phyloP scores from a whole-genome alignment of 2,329 filamentous ascomycete genomes.

The Pseudogymnoascus sp. region DNA sequence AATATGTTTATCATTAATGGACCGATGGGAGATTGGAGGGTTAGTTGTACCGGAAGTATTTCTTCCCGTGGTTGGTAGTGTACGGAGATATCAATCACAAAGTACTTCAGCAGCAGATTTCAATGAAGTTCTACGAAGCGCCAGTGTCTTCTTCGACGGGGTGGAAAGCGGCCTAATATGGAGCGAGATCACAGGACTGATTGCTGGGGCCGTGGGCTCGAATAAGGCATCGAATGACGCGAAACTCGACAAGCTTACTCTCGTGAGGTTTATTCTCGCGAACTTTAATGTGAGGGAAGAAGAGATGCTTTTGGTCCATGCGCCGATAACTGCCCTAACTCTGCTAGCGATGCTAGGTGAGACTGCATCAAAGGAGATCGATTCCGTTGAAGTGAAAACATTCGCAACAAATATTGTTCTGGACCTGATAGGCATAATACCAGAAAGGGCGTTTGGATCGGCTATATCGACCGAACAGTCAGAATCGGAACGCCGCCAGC shows the following conservation, averaged over 20 bases:
- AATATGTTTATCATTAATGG: slow-evolving; percentile 92
- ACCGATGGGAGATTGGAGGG: slow-evolving; percentile 93
- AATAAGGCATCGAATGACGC: slow-evolving; percentile 32
- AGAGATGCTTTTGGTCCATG: slow-evolving; percentile 85
- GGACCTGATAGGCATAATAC: slow-evolving; percentile 54
- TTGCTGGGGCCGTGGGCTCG: slow-evolving; percentile 50
- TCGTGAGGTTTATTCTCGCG: slow-evolving; percentile 72
- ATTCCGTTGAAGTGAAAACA: slow-evolving; percentile 18
- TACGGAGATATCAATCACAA: slow-evolving; percentile 62
- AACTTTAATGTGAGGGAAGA: slow-evolving; percentile 94
- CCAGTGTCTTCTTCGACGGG: slow-evolving; percentile 93
- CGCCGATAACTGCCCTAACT: slow-evolving; percentile 66
- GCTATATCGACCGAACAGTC: slow-evolving; percentile 23
- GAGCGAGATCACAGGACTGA: slow-evolving; percentile 64
- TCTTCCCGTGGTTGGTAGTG: slow-evolving; percentile 72
- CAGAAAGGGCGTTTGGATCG: slow-evolving; percentile 51
- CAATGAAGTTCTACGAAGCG: slow-evolving; percentile 81
- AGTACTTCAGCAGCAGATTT: slow-evolving; percentile 63
- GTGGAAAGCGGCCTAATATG: slow-evolving; percentile 94
- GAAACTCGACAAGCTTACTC: slow-evolving; percentile 54
- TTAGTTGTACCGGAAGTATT: slow-evolving; percentile 84
- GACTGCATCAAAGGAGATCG: slow-evolving; percentile 30
- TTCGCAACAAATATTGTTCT: slow-evolving; percentile 41
- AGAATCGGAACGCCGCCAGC: slow-evolving; percentile 18
- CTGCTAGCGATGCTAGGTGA: slow-evolving; percentile 51